Percentiles rank a stretch among this genome's conserved stretches.
Conservation (phyloP, 768 basidiomycete genomes). For the Hygrocybe punicea region DNA sequence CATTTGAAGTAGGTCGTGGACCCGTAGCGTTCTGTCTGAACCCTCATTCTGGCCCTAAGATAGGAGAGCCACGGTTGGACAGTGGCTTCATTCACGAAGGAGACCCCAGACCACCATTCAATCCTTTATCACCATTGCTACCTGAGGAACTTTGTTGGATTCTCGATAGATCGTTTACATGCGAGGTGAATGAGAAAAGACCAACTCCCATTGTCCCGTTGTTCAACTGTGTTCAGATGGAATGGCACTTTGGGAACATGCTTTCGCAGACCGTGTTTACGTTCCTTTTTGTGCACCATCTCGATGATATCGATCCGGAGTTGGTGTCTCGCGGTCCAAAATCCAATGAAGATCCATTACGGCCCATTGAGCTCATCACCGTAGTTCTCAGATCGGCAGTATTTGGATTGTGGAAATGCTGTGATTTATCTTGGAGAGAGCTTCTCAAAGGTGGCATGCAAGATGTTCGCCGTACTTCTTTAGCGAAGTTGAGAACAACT, state of each 20-base stretch:
- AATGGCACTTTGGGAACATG: slow-evolving; percentile 82
- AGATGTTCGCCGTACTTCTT: slow-evolving; percentile 53
- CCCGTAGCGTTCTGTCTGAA: background rate
- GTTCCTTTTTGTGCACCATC: slow-evolving; percentile 64
- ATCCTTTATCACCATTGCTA: slow-evolving; percentile 59
- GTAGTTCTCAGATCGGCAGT: slow-evolving; percentile 65
- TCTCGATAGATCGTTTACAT: slow-evolving; percentile 70
- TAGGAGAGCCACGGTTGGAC: slow-evolving; percentile 87
- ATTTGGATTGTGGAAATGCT: slow-evolving; percentile 71
- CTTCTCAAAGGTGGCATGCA: slow-evolving; percentile 68
- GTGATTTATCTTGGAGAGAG: slow-evolving; percentile 80
- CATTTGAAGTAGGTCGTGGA: slow-evolving; percentile 64
- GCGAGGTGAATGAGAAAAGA: slow-evolving; percentile 55
- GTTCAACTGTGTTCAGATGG: slow-evolving; percentile 52
- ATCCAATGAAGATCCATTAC: slow-evolving; percentile 36
- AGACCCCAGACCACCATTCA: slow-evolving; percentile 49
- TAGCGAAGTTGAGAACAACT: no score
- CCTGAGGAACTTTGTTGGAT: slow-evolving; percentile 88
- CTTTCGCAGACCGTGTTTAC: slow-evolving; percentile 87
- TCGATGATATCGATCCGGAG: slow-evolving; percentile 60
- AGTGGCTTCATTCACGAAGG: slow-evolving; percentile 59
- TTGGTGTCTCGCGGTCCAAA: slow-evolving; percentile 30
- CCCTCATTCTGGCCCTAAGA: slow-evolving; percentile 43
- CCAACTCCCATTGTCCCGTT: background rate
- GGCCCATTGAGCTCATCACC: slow-evolving; percentile 62